Evolutionary conservation across 768 basidiomycete species (phyloP), one percentile per base, ranked within the genome.

Genomic region (Gyrodon lividus): DNA sequence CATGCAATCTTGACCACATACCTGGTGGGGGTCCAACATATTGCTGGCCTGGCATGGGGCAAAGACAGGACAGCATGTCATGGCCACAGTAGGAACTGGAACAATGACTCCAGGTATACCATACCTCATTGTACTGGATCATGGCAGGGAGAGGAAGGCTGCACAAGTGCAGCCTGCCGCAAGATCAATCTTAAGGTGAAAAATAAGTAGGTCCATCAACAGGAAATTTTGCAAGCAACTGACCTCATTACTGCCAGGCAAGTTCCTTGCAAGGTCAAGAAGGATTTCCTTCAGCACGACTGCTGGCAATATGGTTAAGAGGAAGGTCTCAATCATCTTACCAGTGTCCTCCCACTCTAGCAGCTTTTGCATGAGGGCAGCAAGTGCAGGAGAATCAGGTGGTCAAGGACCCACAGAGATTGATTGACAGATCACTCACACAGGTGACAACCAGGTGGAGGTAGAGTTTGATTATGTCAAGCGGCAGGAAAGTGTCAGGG

Each of bases 241-340:
- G 26, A 43, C 47, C 47, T 48, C 38, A 3, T 43, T 31, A 30
- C 48, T 26, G 5, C 4, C 4, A 5, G 31, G 31, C 10, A 40
- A 49, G 39, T 33, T 43, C 5, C 39, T 49, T 0, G 10, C 10
- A 10, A 50, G 48, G 2, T 50, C 48, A 10, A 23, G 39, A 1
- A 50, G 48, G 48, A 50, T n/a, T 22, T 50, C 30, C 2, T 50
- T 9, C 17, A 50, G 19, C 20, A 50, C 41, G 6, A 50, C 28
- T 4, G 28, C 48, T 3, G 48, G 48, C 48, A 40, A 50, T 2
- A 50, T 33, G 1, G 4, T 26, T 1, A 10, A 19, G 16, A 6
- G 7, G 22, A 50, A 50, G 9, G 41, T 43, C n/a, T 42, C 30
- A 0, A 50, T 0, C 2, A 50, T 5, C 40, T 33, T 44, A 9